These are phyloP conservation scores for Diplodia mutila DNA, from an alignment of 2,329 filamentous ascomycete genomes.

Conservation along the genomic window DNA sequence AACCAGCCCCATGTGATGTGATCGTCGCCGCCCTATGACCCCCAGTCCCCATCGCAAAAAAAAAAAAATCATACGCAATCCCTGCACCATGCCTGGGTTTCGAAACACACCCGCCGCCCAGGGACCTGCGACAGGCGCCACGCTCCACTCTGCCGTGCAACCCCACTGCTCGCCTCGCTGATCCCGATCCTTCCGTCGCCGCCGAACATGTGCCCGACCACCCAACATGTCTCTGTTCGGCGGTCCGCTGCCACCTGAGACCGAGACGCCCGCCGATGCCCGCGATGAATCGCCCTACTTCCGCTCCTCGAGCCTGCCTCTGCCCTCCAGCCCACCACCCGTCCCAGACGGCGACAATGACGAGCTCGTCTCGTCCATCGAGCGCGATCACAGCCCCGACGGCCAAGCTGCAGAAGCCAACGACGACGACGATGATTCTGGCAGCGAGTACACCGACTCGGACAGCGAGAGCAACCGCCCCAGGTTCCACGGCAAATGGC, in stretches of 20 bases:
- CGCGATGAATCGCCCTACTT: background rate
- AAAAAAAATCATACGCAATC: background rate
- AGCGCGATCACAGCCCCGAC: slow-evolving; percentile 1
- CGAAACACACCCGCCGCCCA: background rate
- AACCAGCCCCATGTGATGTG: slow-evolving; percentile 10
- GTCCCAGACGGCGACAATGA: background rate
- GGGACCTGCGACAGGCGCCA: slow-evolving; percentile 12
- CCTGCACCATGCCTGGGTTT: background rate
- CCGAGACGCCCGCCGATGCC: slow-evolving; percentile 5
- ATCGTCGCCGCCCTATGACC: slow-evolving; percentile 13
- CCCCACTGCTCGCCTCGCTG: background rate
- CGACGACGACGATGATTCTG: slow-evolving; percentile 25
- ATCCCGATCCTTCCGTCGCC: background rate
- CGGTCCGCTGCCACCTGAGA: slow-evolving; percentile 20
- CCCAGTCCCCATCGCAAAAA: background rate
- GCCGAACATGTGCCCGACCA: background rate
- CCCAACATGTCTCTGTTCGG: slow-evolving; percentile 26
- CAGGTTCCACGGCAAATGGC: slow-evolving; percentile 69
- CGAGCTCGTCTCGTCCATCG: slow-evolving; percentile 7
- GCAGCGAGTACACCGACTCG: slow-evolving; percentile 27
- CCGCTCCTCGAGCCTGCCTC: slow-evolving; percentile 1
- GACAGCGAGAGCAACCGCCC: slow-evolving; percentile 44
- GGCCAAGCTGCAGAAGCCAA: background rate
- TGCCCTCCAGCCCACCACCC: slow-evolving; percentile 12
- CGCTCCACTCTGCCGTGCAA: slow-evolving; percentile 16